Conservation (phyloP, 345 rosid species). For the Nasturtium officinale region DNA sequence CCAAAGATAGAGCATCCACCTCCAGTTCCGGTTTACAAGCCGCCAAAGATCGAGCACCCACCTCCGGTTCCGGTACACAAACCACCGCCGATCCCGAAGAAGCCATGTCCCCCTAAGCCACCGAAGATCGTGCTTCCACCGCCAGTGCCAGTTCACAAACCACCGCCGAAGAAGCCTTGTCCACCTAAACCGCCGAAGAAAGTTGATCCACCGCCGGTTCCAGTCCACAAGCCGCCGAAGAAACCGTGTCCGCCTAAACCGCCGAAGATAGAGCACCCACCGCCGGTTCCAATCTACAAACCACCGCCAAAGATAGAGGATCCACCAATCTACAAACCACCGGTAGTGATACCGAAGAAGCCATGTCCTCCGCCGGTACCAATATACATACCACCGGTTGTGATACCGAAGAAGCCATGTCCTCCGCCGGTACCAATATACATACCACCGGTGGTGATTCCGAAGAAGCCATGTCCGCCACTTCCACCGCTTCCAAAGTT, state of each 20-base stretch:
- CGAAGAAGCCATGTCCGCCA: conserved; percentile 47
- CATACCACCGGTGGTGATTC: conserved; percentile 25
- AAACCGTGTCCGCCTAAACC: conserved; percentile 31
- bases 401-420: conserved; percentile 43
- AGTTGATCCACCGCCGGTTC: conserved; percentile 34
- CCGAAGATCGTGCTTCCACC: conserved; percentile 35
- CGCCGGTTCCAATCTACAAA: conserved; percentile 31
- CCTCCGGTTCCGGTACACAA: conserved; percentile 34
- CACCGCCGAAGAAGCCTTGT: conserved; percentile 24
- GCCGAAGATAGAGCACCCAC: conserved; percentile 37
- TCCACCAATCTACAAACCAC: conserved; percentile 49
- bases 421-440: conserved; percentile 41
- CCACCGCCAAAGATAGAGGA: conserved; percentile 42
- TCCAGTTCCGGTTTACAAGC: conserved; percentile 31
- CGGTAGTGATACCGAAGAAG: conserved; percentile 43
- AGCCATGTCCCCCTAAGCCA: conserved; percentile 37
- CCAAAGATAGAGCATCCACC: conserved; percentile 41
- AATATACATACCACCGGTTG: conserved; percentile 13
- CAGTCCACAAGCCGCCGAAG: conserved; percentile 35
- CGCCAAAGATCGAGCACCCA: conserved; percentile 29
- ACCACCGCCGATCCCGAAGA: conserved; percentile 25
- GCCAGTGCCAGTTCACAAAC: conserved; percentile 28
- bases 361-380: conserved; percentile 47
- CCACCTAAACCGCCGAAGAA: conserved; percentile 28
- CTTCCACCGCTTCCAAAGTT: conserved; percentile 48